Base-by-base conservation (phyloP, 2,329 filamentous ascomycete genomes). In the Teratosphaeria pseudoeucalypti region DNA sequence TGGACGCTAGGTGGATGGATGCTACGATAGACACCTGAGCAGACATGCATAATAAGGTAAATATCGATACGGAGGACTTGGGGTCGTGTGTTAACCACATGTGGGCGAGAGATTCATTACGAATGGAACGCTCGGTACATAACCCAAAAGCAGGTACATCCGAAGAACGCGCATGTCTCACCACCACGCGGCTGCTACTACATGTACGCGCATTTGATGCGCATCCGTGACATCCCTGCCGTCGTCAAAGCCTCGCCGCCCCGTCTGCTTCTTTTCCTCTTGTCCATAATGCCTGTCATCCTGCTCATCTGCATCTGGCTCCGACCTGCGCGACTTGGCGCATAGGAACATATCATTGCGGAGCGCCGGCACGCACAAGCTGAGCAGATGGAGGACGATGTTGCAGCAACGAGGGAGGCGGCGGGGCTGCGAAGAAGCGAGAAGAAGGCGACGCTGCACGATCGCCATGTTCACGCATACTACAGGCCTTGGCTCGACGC, bases 401-500 rank as follows among this genome's bases (percentile, higher is more conserved):
- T 19, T 23, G n/a, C 43, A 6, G n/a, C 19, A 10, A 14, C 39
- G 37, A 56, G 32, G 16, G 32, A 56, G 52, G 26, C 26, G 19
- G 32, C 26, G 27, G 32, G 5, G 14, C 23, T 29, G 14, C 23
- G 32, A 10, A 29, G 52, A 16, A 12, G 16, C 23, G 39, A 57
- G 10, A 57, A 52, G 55, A 58, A 39, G 56, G 29, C 19, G 14
- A 59, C 59, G 6, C 27, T 60, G 12, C 60, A 63, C 29, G 64
- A 67, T 55, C 64, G 64, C 47, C 63, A 66, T 53, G 65, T 65
- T 11, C 62, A 65, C 54, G 53, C 59, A 32, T 63, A 63, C 55
- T 67, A 63, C 53, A 59, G 66, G 54, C 65, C 65, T 12, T 67
- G 67, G 64, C 64, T 67, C 9, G 63, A 64, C 10, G 64, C 64